phyloP scores from a whole-genome alignment of 495 filamentous ascomycete genomes.

The Parathielavia appendiculata region DNA sequence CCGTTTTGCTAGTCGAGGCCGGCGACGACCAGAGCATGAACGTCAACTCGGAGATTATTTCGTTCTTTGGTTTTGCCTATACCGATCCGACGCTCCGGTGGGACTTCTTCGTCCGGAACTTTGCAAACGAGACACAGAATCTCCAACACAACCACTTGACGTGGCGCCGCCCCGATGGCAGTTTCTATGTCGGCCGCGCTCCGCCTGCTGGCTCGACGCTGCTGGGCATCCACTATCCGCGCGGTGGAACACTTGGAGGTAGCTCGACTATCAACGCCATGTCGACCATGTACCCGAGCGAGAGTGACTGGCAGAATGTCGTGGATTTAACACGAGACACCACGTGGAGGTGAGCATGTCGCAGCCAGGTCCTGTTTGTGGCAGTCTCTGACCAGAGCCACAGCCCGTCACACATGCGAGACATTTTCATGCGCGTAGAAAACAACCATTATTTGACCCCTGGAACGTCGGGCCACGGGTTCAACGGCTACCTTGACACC shows the following conservation, averaged over 20 bases:
- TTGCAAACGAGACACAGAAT: constrained; percentile 30
- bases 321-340: constrained; percentile 34
- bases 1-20: constrained; percentile 53
- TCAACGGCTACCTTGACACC: constrained; percentile 36
- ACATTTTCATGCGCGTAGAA: constrained; percentile 34
- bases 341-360: constrained; percentile 28
- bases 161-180: constrained; percentile 31
- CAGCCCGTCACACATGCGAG: constrained; percentile 35
- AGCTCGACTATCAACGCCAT: constrained; percentile 38
- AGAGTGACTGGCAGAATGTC: constrained; percentile 35
- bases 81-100: constrained; percentile 36
- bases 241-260: constrained; percentile 34
- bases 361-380: background rate
- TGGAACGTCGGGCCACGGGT: constrained; percentile 37
- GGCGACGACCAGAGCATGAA: constrained; percentile 38
- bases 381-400: background rate
- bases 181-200: constrained; percentile 33
- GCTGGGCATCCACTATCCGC: constrained; percentile 36
- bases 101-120: constrained; percentile 39
- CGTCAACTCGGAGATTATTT: constrained; percentile 1
- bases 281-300: constrained; percentile 32
- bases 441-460: constrained; percentile 30
- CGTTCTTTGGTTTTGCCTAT: constrained; percentile 22
- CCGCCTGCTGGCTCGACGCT: constrained; percentile 30
- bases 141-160: constrained; percentile 35